phyloP scores from a whole-genome alignment of 2,329 filamentous ascomycete species.

The Clarireedia paspali region DNA sequence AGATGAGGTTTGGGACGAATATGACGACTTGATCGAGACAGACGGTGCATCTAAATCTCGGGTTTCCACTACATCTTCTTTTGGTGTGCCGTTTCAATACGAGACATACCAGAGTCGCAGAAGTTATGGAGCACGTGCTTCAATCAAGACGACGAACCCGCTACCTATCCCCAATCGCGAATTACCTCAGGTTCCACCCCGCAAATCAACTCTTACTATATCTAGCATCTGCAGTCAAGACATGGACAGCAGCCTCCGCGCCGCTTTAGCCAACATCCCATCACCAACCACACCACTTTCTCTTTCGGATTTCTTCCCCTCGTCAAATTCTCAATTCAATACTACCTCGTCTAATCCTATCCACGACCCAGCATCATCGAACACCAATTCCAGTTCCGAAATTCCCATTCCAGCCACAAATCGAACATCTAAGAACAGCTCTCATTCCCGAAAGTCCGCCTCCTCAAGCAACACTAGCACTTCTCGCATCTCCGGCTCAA shows the following conservation, averaged over 20 bases:
- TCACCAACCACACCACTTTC: constrained; percentile 39
- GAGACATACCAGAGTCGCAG: constrained; percentile 36
- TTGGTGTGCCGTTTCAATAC: constrained; percentile 48
- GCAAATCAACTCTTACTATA: constrained; percentile 18
- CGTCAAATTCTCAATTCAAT: not conserved
- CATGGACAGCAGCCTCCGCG: constrained; percentile 45
- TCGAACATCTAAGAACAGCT: too few species aligned
- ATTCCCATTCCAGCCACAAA: too few species aligned
- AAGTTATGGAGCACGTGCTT: not conserved
- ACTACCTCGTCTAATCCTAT: too few species aligned
- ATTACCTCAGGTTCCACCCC: constrained; percentile 4
- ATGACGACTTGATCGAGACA: constrained; percentile 78
- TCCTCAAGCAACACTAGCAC: constrained; percentile 16
- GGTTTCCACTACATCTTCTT: constrained; percentile 48
- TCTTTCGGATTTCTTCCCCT: constrained; percentile 33
- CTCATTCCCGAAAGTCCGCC: constrained; percentile 15
- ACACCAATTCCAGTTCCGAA: too few species aligned
- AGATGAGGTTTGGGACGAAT: constrained; percentile 93
- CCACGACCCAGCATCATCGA: too few species aligned
- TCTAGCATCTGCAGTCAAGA: constrained; percentile 49
- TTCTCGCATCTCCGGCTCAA: constrained; percentile 16
- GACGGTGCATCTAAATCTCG: constrained; percentile 38
- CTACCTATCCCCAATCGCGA: not conserved
- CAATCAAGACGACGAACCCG: too few species aligned
- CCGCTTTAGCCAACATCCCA: constrained; percentile 37